A percentile compares a stretch with the other conserved stretches of the same genome.
Evolutionary conservation across 805 yeast genomes (phyloP).

Genomic region (Cyberlindnera bimundalis): DNA sequence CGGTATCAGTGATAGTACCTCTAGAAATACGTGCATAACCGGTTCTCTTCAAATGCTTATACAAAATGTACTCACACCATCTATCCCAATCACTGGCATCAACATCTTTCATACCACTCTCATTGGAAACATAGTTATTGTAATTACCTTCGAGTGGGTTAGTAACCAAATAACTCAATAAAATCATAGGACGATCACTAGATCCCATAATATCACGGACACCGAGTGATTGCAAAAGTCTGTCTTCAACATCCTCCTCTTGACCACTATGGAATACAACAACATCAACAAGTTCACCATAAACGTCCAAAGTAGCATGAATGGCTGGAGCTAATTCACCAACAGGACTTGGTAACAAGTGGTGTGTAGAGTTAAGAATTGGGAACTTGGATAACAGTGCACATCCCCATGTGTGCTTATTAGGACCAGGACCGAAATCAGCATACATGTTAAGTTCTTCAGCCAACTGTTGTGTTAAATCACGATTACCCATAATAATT

Average conservation of each 20-base stretch:
- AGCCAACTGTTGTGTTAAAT: slow-evolving; percentile 84
- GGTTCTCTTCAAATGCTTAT: slow-evolving; percentile 77
- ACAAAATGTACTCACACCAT: slow-evolving; percentile 97
- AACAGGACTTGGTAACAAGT: slow-evolving; percentile 90
- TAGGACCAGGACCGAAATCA: slow-evolving; percentile 97
- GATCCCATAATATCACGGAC: slow-evolving; percentile 78
- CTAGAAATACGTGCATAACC: slow-evolving; percentile 95
- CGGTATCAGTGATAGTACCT: slow-evolving; percentile 94
- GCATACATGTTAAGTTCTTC: slow-evolving; percentile 93
- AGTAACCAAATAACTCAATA: slow-evolving; percentile 88
- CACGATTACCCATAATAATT: slow-evolving; percentile 92
- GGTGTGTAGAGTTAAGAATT: slow-evolving; percentile 84
- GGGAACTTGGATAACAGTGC: slow-evolving; percentile 93
- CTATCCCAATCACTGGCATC: slow-evolving; percentile 94
- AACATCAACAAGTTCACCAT: slow-evolving; percentile 83
- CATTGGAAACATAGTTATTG: slow-evolving; percentile 81
- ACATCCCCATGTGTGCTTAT: slow-evolving; percentile 98
- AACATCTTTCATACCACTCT: slow-evolving; percentile 87
- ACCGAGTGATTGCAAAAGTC: slow-evolving; percentile 78
- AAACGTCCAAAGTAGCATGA: slow-evolving; percentile 90
- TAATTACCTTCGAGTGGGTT: slow-evolving; percentile 86
- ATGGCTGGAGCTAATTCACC: slow-evolving; percentile 99
- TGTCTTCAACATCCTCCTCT: slow-evolving; percentile 94
- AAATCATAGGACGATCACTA: slow-evolving; percentile 75
- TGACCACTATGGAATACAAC: slow-evolving; percentile 98